Evolutionary conservation across 257 asterid species (phyloP).

Genomic region (Galeopsis tetrahit): DNA sequence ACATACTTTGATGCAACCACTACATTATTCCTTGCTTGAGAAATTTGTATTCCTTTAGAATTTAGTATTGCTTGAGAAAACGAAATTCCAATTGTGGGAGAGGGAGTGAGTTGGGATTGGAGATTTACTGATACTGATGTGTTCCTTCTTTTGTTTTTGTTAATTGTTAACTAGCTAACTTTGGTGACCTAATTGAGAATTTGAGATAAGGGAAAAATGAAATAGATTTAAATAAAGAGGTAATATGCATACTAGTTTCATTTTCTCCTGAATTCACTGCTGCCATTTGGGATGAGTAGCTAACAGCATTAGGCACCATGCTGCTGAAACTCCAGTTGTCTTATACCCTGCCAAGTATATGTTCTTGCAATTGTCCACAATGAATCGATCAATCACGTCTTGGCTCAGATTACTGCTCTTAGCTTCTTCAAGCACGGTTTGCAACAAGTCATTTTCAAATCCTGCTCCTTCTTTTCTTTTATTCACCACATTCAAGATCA

Average conservation of each 20-base stretch:
- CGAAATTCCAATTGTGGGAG: not conserved
- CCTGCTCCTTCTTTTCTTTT: slow-evolving; percentile 39
- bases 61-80: not conserved
- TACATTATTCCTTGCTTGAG: not conserved
- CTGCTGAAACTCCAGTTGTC: slow-evolving; percentile 50
- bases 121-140: not conserved
- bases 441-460: slow-evolving; percentile 49
- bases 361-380: slow-evolving; percentile 59
- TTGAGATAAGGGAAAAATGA: too few relatives aligned
- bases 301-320: slow-evolving; percentile 57
- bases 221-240: too few relatives aligned
- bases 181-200: not conserved
- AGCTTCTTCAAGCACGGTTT: slow-evolving; percentile 44
- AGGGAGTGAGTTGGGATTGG: not conserved
- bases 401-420: slow-evolving; percentile 28
- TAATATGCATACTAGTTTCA: slow-evolving; percentile 45
- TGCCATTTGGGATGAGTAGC: slow-evolving; percentile 61
- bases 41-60: not conserved
- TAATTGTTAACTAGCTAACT: not conserved
- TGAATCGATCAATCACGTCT: slow-evolving; percentile 40
- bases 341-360: slow-evolving; percentile 54
- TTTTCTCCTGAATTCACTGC: slow-evolving; percentile 35
- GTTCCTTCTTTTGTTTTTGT: not conserved
- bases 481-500: slow-evolving; percentile 47
- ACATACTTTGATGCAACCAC: not conserved